Evolutionary conservation across 345 rosid genomes (phyloP), one percentile per base, ranked within the genome.

Genomic region (Syzygium grande): DNA sequence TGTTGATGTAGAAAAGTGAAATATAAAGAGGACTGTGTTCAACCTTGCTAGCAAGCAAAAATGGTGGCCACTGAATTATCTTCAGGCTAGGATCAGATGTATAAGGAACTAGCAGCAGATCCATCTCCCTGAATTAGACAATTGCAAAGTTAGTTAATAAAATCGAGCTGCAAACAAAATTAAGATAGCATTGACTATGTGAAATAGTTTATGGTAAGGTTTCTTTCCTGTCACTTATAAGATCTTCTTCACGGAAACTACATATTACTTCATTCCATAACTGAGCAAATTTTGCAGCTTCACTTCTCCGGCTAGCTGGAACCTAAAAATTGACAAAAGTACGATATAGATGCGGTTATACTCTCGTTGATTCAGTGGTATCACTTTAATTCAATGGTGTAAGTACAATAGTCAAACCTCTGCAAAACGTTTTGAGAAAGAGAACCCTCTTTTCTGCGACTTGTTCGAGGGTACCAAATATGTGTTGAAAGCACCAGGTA

Each of bases 251-350:
- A n/a, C 98, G 99, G 91, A 96, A 98, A 90, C 98, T 90, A 88
- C 95, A 93, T 84, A 98, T 96, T 17, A 98, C 93, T 94, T 98
- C 99, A 94, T 98, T 98, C 99, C 99, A 96, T 80, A 98, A 91
- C 91, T 98, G 99, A 86, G 99, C 97, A 91, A 98, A 98, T 93
- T 96, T 98, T 38, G 99, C 99, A 86, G 98, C 99, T 94, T 98
- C 98, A 89, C 95, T 96, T 95, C 99, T 96, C 92, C 90, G 94
- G 91, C 94, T 93, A 86, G 98, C 96, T 49, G 98, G 91, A 90
- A 94, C 98, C 99, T 97, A 88, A 85, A 68, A 84, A 90, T 30
- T 89, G 51, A 87, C 77, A 58, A 38, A 61, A 86, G 65, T 54
- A 53, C 11, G 65, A 41, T 53, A 51, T 21, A 22, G 52, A 53